Evolutionary conservation across 306 rosid genomes (phyloP).

Genomic region (Delonix regia): DNA sequence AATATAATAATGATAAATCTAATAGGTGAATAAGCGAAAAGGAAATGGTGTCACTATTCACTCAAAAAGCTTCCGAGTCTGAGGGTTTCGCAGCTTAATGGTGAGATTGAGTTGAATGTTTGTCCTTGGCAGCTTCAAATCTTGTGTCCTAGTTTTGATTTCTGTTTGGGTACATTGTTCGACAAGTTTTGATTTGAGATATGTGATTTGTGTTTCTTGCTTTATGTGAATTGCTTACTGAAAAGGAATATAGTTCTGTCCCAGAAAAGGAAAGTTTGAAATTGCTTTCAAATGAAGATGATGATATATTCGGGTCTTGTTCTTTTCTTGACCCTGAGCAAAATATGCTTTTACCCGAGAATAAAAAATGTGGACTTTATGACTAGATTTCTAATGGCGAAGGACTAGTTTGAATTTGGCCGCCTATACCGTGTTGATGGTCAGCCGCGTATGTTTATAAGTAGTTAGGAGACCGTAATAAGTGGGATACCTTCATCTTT

Average conservation of each 20-base stretch:
- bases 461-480: not conserved
- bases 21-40: not conserved
- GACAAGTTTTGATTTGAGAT: not conserved
- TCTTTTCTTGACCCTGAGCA: not conserved
- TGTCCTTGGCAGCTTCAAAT: conserved; percentile 2
- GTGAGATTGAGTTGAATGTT: conserved; percentile 9
- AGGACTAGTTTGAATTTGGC: conserved; percentile 16
- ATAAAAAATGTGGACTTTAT: conserved; percentile 12
- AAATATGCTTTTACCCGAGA: not conserved
- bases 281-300: not conserved
- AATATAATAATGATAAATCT: not conserved
- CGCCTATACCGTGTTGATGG: not conserved
- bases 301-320: conserved; percentile 7
- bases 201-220: not conserved
- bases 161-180: not conserved
- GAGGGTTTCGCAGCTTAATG: conserved; percentile 29
- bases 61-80: conserved; percentile 6
- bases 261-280: not conserved
- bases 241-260: not conserved
- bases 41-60: not conserved
- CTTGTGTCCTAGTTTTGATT: not conserved
- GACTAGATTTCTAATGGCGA: not conserved
- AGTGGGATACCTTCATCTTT: not conserved
- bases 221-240: not conserved
- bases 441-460: not conserved